A percentile compares a stretch with the other conserved stretches of the same genome.
Conservation (phyloP, 1,284 basidiomycete genomes). For the Leucoagaricus sp. region DNA sequence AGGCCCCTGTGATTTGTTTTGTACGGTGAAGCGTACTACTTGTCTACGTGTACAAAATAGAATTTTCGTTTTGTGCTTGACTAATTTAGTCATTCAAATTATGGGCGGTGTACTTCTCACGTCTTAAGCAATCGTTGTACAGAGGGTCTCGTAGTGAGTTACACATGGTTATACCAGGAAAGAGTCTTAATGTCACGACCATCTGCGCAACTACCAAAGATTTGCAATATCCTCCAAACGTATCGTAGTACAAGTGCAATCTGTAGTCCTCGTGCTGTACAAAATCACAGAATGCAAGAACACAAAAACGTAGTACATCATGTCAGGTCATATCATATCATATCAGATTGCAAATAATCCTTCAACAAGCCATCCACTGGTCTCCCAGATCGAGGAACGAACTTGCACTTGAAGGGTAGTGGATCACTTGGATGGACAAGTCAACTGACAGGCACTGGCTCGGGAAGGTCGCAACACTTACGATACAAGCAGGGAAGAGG, state of each 20-base stretch:
- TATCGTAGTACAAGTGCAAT: background rate
- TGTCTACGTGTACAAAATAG: no score
- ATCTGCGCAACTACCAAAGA: no score
- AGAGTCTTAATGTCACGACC: no score
- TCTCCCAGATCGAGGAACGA: slow-evolving; percentile 1
- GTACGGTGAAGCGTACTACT: no score
- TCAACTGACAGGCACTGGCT: background rate
- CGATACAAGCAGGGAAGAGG: background rate
- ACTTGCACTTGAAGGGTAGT: slow-evolving; percentile 6
- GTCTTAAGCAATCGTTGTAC: no score
- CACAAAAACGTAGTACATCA: background rate
- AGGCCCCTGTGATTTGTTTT: no score
- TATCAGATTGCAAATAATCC: slow-evolving; percentile 2
- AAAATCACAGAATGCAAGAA: background rate
- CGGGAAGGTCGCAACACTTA: background rate
- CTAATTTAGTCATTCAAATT: no score
- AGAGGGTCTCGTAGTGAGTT: no score
- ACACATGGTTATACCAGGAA: no score
- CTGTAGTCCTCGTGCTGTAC: background rate
- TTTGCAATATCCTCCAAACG: no score
- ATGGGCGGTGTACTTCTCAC: no score
- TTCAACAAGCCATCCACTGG: slow-evolving; percentile 4
- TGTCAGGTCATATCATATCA: background rate
- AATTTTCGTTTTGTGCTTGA: no score
- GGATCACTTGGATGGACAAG: background rate